These are phyloP conservation scores for Naganishia randhawae DNA, from an alignment of 768 basidiomycete genomes.

Conservation along the genomic window DNA sequence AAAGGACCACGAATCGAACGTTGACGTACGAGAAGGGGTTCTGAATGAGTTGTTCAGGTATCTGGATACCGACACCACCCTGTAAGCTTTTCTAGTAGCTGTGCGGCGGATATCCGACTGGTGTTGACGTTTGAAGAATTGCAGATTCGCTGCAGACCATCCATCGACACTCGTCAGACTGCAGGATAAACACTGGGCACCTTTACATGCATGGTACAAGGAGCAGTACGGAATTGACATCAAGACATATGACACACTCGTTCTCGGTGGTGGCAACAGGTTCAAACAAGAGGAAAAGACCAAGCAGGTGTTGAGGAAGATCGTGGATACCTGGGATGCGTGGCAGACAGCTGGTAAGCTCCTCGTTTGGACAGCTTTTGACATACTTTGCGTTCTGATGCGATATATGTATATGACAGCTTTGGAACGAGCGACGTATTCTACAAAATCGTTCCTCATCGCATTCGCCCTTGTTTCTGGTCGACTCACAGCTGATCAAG, in stretches of 20 bases:
- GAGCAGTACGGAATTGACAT: slow-evolving; percentile 66
- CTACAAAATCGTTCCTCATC: slow-evolving; percentile 86
- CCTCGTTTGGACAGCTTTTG: too few species aligned
- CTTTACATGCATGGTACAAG: slow-evolving; percentile 74
- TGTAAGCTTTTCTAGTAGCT: slow-evolving; percentile 32
- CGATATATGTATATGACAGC: slow-evolving; percentile 58
- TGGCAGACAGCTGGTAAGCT: slow-evolving; percentile 85
- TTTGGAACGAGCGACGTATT: slow-evolving; percentile 83
- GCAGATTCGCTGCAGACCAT: slow-evolving; percentile 75
- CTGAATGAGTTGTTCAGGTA: slow-evolving; percentile 70
- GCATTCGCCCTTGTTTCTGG: slow-evolving; percentile 76
- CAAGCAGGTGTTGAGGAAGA: slow-evolving; percentile 58
- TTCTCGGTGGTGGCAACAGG: slow-evolving; percentile 68
- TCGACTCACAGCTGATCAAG: slow-evolving; percentile 73
- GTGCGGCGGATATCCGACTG: too few species aligned
- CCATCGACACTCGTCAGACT: slow-evolving; percentile 71
- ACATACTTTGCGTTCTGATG: too few species aligned
- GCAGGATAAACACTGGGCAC: slow-evolving; percentile 82
- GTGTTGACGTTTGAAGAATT: too few species aligned
- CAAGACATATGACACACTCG: slow-evolving; percentile 41
- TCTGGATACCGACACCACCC: slow-evolving; percentile 80
- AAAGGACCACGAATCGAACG: not conserved
- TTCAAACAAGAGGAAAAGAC: slow-evolving; percentile 69
- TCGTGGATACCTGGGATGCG: slow-evolving; percentile 64
- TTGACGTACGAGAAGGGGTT: slow-evolving; percentile 60